Conservation (phyloP, 2,329 filamentous ascomycete genomes). For the Sporothrix sp. region DNA sequence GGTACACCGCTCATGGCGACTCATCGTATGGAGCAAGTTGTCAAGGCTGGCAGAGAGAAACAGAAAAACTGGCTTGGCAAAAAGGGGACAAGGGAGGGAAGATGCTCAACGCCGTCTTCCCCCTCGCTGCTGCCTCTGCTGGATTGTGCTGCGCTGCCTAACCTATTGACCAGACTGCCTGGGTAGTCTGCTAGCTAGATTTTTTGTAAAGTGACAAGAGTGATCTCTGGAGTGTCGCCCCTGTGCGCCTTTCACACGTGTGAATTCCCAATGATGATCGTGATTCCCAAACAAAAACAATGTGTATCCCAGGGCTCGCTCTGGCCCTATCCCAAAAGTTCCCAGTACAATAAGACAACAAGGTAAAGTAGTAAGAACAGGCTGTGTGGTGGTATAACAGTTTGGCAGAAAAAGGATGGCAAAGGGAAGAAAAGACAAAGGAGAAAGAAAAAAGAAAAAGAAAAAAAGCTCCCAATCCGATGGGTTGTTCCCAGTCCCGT, state of each 20-base stretch:
- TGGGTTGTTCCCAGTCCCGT: background rate
- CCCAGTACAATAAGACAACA: background rate
- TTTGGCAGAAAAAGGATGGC: background rate
- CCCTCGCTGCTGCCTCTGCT: background rate
- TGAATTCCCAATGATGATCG: slow-evolving; percentile 5
- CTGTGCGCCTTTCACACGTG: slow-evolving; percentile 2
- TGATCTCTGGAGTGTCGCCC: background rate
- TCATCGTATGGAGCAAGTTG: too few species aligned
- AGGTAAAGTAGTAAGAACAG: background rate
- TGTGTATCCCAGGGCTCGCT: background rate
- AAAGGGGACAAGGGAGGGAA: background rate
- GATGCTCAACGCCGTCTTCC: too few species aligned
- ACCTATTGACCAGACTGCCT: background rate
- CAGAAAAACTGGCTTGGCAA: background rate
- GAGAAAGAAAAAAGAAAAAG: background rate
- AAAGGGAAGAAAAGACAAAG: background rate
- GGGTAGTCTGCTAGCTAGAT: background rate
- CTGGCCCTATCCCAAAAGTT: background rate
- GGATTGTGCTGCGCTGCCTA: background rate
- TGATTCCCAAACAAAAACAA: background rate
- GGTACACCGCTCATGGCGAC: too few species aligned
- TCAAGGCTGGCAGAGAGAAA: background rate
- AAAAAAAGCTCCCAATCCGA: background rate
- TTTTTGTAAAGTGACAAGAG: background rate
- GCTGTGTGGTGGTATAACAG: slow-evolving; percentile 9